phyloP scores from a whole-genome alignment of 2,329 filamentous ascomycete genomes.

The Ophidiomyces ophidiicola region DNA sequence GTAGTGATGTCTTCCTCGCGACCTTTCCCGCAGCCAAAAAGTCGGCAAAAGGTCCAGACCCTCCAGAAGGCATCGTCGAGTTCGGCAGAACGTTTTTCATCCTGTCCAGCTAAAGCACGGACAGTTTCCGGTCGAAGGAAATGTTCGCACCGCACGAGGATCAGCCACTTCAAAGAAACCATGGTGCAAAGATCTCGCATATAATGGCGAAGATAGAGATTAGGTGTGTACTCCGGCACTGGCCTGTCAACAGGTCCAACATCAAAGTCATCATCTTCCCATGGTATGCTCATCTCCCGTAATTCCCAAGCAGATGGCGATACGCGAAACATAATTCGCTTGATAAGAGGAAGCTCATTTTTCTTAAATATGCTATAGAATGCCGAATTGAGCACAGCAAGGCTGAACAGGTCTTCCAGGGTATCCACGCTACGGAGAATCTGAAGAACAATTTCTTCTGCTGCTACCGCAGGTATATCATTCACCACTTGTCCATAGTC shows the following conservation, averaged over 20 bases:
- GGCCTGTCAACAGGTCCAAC: slow-evolving; percentile 34
- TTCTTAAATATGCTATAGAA: slow-evolving; percentile 48
- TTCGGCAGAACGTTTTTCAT: slow-evolving; percentile 36
- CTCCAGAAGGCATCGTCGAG: slow-evolving; percentile 53
- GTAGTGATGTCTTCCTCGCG: slow-evolving; percentile 48
- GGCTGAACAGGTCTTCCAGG: slow-evolving; percentile 44
- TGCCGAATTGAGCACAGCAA: slow-evolving; percentile 42
- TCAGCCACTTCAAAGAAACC: slow-evolving; percentile 43
- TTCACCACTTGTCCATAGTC: slow-evolving; percentile 13
- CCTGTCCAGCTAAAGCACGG: slow-evolving; percentile 39
- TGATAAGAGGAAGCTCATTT: slow-evolving; percentile 44
- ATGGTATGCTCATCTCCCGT: slow-evolving; percentile 45
- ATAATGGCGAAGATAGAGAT: slow-evolving; percentile 41
- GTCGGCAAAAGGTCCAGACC: slow-evolving; percentile 53
- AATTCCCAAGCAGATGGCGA: slow-evolving; percentile 50
- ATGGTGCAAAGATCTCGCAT: slow-evolving; percentile 43
- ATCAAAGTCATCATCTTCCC: slow-evolving; percentile 31
- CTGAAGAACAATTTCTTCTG: slow-evolving; percentile 40
- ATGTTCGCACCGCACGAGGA: slow-evolving; percentile 44
- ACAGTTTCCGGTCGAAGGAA: slow-evolving; percentile 47
- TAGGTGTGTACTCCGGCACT: slow-evolving; percentile 42
- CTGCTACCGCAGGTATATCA: slow-evolving; percentile 32
- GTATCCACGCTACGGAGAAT: slow-evolving; percentile 40
- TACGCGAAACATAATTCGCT: slow-evolving; percentile 39
- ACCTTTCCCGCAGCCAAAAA: slow-evolving; percentile 48